A percentile compares a stretch with the other conserved stretches of the same genome.
These are phyloP conservation scores for Spongispora temasekensis DNA, from an alignment of 1,284 basidiomycete genomes.

Conservation along the genomic window DNA sequence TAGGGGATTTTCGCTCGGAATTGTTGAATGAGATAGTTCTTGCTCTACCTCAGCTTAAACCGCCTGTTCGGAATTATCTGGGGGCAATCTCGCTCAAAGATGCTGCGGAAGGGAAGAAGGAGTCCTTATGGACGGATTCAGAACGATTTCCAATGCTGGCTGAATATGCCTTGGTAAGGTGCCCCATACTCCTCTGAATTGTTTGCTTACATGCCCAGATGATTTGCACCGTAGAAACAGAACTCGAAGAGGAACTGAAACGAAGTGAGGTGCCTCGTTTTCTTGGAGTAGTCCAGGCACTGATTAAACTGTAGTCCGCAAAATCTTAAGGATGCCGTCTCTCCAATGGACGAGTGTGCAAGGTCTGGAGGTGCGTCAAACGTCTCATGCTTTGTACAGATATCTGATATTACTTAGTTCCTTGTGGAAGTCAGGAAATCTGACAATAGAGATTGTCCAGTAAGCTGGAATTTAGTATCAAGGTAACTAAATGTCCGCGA, in stretches of 20 bases:
- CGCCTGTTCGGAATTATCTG: conserved; percentile 59
- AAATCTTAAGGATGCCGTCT: conserved; percentile 70
- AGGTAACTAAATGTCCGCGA: conserved; percentile 48
- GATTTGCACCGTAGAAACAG: conserved; percentile 65
- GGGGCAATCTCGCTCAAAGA: conserved; percentile 60
- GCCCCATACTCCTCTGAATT: conserved; percentile 7
- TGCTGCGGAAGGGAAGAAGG: conserved; percentile 72
- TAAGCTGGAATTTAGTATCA: conserved; percentile 78
- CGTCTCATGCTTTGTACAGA: background rate
- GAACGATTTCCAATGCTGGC: conserved; percentile 72
- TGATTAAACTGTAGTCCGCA: conserved; percentile 57
- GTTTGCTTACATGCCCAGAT: conserved; percentile 38
- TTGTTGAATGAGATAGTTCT: conserved; percentile 75
- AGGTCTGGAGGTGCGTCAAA: conserved; percentile 64
- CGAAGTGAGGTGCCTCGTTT: conserved; percentile 44
- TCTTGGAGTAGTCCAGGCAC: conserved; percentile 1
- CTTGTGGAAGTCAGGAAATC: conserved; percentile 76
- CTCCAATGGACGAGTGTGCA: conserved; percentile 73
- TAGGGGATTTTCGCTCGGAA: conserved; percentile 60
- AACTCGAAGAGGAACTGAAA: conserved; percentile 77
- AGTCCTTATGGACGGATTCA: conserved; percentile 72
- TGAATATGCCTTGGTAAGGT: conserved; percentile 43
- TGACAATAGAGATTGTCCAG: conserved; percentile 75
- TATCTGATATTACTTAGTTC: conserved; percentile 47
- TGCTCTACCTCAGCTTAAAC: conserved; percentile 66